phyloP scores from a whole-genome alignment of 2,329 filamentous ascomycete genomes.

The Fusarium cicatricum region DNA sequence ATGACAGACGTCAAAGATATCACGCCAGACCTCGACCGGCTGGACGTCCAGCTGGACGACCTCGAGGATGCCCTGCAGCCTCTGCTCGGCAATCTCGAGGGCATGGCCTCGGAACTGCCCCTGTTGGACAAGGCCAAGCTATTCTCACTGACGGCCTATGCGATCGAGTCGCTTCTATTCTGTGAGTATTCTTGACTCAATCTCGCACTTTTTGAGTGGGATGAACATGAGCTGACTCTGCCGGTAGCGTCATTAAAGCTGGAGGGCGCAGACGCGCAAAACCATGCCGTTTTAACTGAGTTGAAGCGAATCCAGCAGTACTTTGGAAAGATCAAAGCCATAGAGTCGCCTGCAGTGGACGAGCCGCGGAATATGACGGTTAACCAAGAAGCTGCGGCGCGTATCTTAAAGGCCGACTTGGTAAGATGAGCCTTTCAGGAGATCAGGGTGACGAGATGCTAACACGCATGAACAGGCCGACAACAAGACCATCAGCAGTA shows the following conservation, averaged over 20 bases:
- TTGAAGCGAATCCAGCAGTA: slow-evolving; percentile 88
- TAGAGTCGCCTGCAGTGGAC: slow-evolving; percentile 63
- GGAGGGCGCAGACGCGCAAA: slow-evolving; percentile 80
- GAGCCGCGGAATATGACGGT: slow-evolving; percentile 63
- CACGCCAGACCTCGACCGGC: slow-evolving; percentile 72
- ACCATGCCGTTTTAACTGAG: slow-evolving; percentile 86
- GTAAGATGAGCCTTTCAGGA: slow-evolving; percentile 54
- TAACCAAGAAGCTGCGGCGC: slow-evolving; percentile 79
- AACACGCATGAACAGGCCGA: slow-evolving; percentile 50
- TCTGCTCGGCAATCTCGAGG: slow-evolving; percentile 72
- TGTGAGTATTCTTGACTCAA: slow-evolving; percentile 56
- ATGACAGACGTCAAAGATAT: slow-evolving; percentile 63
- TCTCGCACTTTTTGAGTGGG: background rate
- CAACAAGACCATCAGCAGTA: slow-evolving; percentile 60
- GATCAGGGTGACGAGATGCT: slow-evolving; percentile 18
- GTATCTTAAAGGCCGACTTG: slow-evolving; percentile 84
- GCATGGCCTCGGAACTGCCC: slow-evolving; percentile 79
- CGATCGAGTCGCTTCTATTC: slow-evolving; percentile 90
- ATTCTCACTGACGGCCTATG: slow-evolving; percentile 86
- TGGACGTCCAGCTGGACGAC: slow-evolving; percentile 81
- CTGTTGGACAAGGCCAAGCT: slow-evolving; percentile 96
- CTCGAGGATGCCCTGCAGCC: slow-evolving; percentile 78
- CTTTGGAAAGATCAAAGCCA: slow-evolving; percentile 86
- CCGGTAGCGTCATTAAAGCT: slow-evolving; percentile 73
- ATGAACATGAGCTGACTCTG: slow-evolving; percentile 2